Evolutionary conservation across 495 filamentous ascomycete species (phyloP).

Genomic region (Aspergillus biplanus): DNA sequence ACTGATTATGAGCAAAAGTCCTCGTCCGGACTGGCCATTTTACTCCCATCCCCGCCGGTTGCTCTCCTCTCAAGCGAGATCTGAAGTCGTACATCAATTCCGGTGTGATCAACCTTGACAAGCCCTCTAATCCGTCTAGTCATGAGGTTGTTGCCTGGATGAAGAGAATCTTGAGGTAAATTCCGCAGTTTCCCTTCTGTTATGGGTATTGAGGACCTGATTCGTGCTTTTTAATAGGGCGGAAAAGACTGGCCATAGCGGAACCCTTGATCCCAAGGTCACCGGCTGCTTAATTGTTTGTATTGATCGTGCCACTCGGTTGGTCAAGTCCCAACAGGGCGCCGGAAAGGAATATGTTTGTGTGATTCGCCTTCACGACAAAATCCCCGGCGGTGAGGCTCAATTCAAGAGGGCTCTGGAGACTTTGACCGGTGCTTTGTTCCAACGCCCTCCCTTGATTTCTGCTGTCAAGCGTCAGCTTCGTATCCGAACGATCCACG

Average conservation of each 20-base stretch:
- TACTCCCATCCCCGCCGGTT: slow-evolving; percentile 90
- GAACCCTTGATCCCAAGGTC: slow-evolving; percentile 93
- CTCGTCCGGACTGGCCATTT: slow-evolving; percentile 89
- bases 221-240: slow-evolving; percentile 56
- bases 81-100: slow-evolving; percentile 94
- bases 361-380: slow-evolving; percentile 90
- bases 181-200: neutral
- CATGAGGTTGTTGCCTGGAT: slow-evolving; percentile 99
- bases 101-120: slow-evolving; percentile 98
- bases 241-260: slow-evolving; percentile 97
- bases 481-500: slow-evolving; percentile 94
- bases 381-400: slow-evolving; percentile 84
- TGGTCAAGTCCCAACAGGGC: slow-evolving; percentile 98
- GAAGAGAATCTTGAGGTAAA: slow-evolving; percentile 90
- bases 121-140: slow-evolving; percentile 95
- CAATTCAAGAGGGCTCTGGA: slow-evolving; percentile 90
- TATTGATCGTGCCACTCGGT: slow-evolving; percentile 90
- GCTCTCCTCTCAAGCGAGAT: slow-evolving; percentile 83
- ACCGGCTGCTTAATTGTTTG: slow-evolving; percentile 95
- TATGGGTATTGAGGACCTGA: slow-evolving; percentile 25
- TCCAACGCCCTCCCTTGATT: slow-evolving; percentile 95
- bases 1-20: slow-evolving; percentile 52
- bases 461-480: slow-evolving; percentile 98
- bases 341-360: slow-evolving; percentile 91
- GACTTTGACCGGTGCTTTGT: slow-evolving; percentile 91